Conservation (phyloP, 495 filamentous ascomycete species). For the Cercophora newfieldiana region DNA sequence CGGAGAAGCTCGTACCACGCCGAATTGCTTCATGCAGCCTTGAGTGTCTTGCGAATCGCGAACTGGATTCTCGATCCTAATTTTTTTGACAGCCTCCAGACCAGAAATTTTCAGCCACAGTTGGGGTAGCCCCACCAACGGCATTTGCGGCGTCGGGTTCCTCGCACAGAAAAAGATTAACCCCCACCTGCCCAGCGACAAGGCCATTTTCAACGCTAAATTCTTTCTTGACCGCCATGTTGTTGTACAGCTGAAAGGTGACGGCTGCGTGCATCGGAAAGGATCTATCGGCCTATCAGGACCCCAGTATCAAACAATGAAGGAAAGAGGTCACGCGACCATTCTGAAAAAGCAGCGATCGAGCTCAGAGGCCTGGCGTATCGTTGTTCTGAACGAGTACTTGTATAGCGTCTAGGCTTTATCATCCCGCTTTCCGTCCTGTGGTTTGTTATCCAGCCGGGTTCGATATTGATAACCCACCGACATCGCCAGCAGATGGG, state of each 20-base stretch:
- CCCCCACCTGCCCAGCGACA: not conserved
- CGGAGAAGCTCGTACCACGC: slow-evolving; percentile 7
- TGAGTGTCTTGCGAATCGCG: slow-evolving; percentile 1
- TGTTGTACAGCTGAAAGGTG: not conserved
- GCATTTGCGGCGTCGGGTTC: not conserved
- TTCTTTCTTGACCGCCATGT: slow-evolving; percentile 14
- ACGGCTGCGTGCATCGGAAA: not conserved
- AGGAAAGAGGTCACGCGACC: slow-evolving; percentile 13
- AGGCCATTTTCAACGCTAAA: not conserved
- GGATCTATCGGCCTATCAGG: slow-evolving; percentile 2
- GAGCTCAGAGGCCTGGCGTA: not conserved
- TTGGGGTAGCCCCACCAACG: slow-evolving; percentile 8
- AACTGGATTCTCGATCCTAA: slow-evolving; percentile 21
- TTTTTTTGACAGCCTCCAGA: slow-evolving; percentile 27
- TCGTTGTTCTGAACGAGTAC: not conserved
- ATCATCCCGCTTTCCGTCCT: too few species aligned
- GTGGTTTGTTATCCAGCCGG: too few species aligned
- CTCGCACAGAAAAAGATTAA: not conserved
- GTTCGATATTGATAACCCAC: too few species aligned
- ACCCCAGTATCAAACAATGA: not conserved
- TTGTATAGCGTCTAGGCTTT: too few species aligned
- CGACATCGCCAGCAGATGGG: not conserved
- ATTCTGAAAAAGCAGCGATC: not conserved
- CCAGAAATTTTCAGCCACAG: slow-evolving; percentile 31
- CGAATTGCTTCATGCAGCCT: slow-evolving; percentile 5